Evolutionary conservation across 306 rosid species (phyloP).

Genomic region (Cucurbita argyrosperma): DNA sequence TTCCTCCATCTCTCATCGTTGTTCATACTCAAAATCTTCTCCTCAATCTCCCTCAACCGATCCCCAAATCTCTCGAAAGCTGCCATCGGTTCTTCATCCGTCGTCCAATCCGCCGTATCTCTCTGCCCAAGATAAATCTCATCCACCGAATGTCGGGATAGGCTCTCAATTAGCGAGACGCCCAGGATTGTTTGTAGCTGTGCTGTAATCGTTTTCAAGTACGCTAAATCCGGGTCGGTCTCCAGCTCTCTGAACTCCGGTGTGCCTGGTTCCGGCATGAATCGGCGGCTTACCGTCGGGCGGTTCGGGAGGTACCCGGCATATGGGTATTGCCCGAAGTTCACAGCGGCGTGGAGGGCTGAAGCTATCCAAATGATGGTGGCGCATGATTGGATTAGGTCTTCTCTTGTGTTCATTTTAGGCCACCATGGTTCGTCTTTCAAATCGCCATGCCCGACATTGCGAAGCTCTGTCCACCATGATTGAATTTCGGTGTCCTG

Average conservation of each 20-base stretch:
- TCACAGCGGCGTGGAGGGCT: conserved; percentile 91
- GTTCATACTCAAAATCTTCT: conserved; percentile 39
- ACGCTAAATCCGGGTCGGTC: conserved; percentile 49
- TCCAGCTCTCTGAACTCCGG: conserved; percentile 56
- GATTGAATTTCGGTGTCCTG: conserved; percentile 44
- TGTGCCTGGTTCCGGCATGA: conserved; percentile 92
- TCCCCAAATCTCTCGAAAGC: conserved; percentile 51
- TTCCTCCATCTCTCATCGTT: conserved; percentile 42
- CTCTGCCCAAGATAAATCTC: conserved; percentile 85
- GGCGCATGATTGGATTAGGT: conserved; percentile 52
- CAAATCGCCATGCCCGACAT: conserved; percentile 77
- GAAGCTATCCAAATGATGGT: conserved; percentile 90
- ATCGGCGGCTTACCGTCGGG: conserved; percentile 82
- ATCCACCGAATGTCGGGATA: conserved; percentile 76
- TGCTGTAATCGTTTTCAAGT: conserved; percentile 76
- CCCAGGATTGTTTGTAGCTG: conserved; percentile 82
- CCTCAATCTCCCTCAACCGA: conserved; percentile 44
- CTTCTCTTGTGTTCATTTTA: conserved; percentile 35
- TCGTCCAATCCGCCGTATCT: conserved; percentile 49
- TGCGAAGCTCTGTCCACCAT: conserved; percentile 76
- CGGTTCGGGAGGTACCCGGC: conserved; percentile 94
- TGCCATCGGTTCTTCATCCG: conserved; percentile 32
- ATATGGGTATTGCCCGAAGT: conserved; percentile 85
- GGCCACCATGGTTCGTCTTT: conserved; percentile 76
- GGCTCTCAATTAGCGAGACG: conserved; percentile 60